These are phyloP conservation scores for Boletus semigastroideus DNA, from an alignment of 1,284 basidiomycete species.

Conservation along the genomic window DNA sequence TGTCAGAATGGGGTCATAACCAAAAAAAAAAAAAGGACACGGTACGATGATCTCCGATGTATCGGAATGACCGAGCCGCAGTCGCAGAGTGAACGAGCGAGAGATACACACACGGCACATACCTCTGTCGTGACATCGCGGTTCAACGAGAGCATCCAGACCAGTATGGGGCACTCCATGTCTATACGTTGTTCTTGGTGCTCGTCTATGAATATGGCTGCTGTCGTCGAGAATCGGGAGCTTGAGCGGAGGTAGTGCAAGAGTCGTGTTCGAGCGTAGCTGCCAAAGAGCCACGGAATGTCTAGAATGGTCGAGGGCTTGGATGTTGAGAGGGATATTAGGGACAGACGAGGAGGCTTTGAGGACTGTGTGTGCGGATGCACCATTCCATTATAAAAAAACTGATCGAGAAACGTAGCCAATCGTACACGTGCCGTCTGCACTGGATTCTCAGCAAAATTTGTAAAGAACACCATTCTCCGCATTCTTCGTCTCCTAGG, in stretches of 20 bases:
- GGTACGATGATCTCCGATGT: constrained; percentile 1
- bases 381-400: constrained; percentile 34
- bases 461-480: neutral
- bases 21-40: neutral
- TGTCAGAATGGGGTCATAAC: too few relatives aligned
- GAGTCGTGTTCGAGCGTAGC: neutral
- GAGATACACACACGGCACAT: constrained; percentile 32
- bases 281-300: neutral
- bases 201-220: constrained; percentile 4
- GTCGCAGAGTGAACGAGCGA: neutral
- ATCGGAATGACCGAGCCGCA: constrained; percentile 1
- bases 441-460: constrained; percentile 7
- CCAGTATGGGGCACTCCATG: constrained; percentile 64
- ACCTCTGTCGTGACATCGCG: constrained; percentile 67
- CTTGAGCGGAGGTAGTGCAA: neutral
- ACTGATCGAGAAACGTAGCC: constrained; percentile 26
- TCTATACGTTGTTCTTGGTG: neutral
- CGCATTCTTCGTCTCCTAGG: neutral
- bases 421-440: constrained; percentile 30
- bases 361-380: constrained; percentile 6
- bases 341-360: neutral
- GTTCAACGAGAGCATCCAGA: constrained; percentile 76
- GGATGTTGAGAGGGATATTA: neutral
- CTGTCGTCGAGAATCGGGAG: constrained; percentile 1
- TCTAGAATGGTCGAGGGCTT: neutral